Evolutionary conservation across 2,329 filamentous ascomycete species (phyloP).

Genomic region (Exophiala viscosa): DNA sequence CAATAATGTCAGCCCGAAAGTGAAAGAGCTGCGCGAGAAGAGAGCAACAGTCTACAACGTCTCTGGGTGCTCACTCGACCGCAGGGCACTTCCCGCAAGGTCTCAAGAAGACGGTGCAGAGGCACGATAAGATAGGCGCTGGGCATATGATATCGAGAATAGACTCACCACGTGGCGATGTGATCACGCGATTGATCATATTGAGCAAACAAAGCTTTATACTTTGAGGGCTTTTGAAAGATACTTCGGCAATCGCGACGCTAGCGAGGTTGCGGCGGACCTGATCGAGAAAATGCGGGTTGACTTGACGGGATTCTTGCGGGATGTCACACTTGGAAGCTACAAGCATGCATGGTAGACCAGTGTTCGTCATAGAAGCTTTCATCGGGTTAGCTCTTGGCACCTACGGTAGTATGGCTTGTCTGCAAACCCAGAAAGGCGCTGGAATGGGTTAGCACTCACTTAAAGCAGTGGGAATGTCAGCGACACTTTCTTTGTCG

Average conservation of each 20-base stretch:
- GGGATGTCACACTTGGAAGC: slow-evolving; percentile 86
- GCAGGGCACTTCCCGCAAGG: neutral
- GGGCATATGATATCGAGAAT: slow-evolving; percentile 1
- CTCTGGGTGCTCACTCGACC: neutral
- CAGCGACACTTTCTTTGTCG: slow-evolving; percentile 68
- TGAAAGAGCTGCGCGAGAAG: slow-evolving; percentile 2
- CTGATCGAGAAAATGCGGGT: slow-evolving; percentile 64
- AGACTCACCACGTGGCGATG: slow-evolving; percentile 63
- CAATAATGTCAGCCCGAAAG: slow-evolving; percentile 1
- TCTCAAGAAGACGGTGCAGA: neutral
- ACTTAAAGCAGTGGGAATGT: slow-evolving; percentile 75
- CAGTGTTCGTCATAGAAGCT: slow-evolving; percentile 26
- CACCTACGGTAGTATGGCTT: neutral
- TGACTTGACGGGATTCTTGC: slow-evolving; percentile 65
- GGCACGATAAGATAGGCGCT: neutral
- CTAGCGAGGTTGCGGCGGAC: slow-evolving; percentile 61
- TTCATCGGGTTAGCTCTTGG: neutral
- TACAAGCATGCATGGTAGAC: slow-evolving; percentile 68
- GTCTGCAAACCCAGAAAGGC: neutral
- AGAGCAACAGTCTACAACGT: neutral
- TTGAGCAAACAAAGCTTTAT: slow-evolving; percentile 72
- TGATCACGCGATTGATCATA: slow-evolving; percentile 68
- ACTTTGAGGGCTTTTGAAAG: slow-evolving; percentile 65
- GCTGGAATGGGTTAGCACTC: slow-evolving; percentile 38
- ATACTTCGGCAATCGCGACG: slow-evolving; percentile 70